Base-by-base conservation (phyloP, 2,329 filamentous ascomycete species). In the Sporothrix variecibatus region DNA sequence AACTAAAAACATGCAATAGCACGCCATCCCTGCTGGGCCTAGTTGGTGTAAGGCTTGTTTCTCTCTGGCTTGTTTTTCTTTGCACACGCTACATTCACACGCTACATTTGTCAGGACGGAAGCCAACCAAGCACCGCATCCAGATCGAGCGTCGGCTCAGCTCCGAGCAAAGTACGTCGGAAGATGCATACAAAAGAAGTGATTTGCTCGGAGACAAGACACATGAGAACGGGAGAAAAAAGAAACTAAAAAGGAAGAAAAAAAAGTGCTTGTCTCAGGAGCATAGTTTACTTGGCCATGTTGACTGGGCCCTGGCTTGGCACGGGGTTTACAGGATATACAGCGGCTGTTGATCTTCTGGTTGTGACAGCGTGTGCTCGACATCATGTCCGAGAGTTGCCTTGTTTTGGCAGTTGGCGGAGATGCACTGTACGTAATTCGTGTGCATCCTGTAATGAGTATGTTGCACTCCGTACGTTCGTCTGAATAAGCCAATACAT, bases 11-110 rank as follows among this genome's bases (percentile, higher is more conserved):
- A 40, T 40, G n/a, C 40, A 23, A 67, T 28, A 46, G 40, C 40
- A 49, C 64, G 40, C 64, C 64, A 46, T 67, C 64, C 64, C 23
- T 31, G 38, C 23, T 67, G 64, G 64, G 40, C 40, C 34, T 67
- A 49, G 64, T 28, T 31, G 40, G 40, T 26, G 17, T 26, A 28
- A 67, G 60, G 20, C 31, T 43, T 15, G 34, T 26, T 23, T 34
- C 17, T 49, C 12, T 15, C 5, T 43, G 49, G 49, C n/a, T n/a
- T 51, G 49, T 51, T n/a, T 51, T 51, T 51, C 49, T 23, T 23
- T n/a, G n/a, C 49, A 53, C n/a, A n/a, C n/a, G n/a, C n/a, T n/a
- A n/a, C n/a, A n/a, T n/a, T n/a, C n/a, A n/a, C 5, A 23, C 49
- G 20, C 43, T 65, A 0, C 62, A 46, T 67, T 67, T 67, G 62